Evolutionary conservation across 176 grass and related monocot genomes (phyloP).

Genomic region (Avena sativa): DNA sequence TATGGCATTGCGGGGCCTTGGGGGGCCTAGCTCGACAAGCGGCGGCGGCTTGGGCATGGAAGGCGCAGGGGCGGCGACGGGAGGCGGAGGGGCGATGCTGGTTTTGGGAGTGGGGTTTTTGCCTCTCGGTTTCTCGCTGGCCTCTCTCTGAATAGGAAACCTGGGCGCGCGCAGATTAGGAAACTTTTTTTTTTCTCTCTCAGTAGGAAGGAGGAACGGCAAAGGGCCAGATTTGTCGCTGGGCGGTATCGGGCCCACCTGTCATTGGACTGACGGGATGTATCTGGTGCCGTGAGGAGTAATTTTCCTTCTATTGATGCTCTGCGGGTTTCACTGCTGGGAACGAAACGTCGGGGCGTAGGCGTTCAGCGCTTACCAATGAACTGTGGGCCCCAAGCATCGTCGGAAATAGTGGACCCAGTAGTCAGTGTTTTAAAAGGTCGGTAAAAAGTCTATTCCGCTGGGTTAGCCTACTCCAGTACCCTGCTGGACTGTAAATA

Average conservation of each 20-base stretch:
- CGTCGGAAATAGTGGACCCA: neutral
- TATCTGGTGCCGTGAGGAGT: neutral
- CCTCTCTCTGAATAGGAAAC: neutral
- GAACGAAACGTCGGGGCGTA: neutral
- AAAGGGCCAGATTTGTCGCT: neutral
- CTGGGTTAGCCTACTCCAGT: neutral
- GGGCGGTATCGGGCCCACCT: neutral
- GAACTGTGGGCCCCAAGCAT: neutral
- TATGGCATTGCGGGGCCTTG: neutral
- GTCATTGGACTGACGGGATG: neutral
- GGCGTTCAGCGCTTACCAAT: neutral
- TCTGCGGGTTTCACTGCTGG: neutral
- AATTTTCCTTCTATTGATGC: neutral
- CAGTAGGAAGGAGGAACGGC: neutral
- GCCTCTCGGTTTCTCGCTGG: neutral
- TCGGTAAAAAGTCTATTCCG: neutral
- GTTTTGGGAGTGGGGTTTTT: neutral
- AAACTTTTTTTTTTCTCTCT: neutral
- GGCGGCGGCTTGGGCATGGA: constrained; percentile 20
- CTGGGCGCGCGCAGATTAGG: constrained; percentile 12
- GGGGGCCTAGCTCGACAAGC: neutral
- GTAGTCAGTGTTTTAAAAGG: neutral
- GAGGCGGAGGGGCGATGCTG: neutral
- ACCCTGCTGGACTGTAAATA: neutral
- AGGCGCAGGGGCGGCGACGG: neutral